Base-by-base conservation (phyloP, 306 rosid species). In the Cicer judaicum region DNA sequence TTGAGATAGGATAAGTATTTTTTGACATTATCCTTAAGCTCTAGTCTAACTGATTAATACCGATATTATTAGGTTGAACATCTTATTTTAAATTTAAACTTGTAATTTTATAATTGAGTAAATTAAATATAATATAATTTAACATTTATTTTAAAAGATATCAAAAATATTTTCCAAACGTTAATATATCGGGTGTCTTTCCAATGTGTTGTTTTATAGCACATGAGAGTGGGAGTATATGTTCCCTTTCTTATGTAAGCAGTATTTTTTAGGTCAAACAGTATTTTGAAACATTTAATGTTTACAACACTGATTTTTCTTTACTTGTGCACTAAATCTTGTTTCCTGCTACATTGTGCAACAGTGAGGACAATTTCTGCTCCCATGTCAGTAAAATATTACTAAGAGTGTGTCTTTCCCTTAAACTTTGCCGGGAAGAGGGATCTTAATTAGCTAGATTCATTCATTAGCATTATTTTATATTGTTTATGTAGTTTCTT, bases 371-470 rank as follows among this genome's bases (percentile, higher is more conserved):
- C 81, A 72, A 1, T 72, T 81, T 77, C 76, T 77, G 82, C 40
- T 16, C 36, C 36, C 1, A 14, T 12, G 29, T 76, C 44, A 81
- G 24, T 81, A 70, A 76, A 76, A 76, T 71, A 76, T 54, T 81
- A 14, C 7, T 1, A 29, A 29, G 14, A 29, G 3, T 36, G 34
- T 21, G 70, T 24, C 68, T 69, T 75, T 76, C 79, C 81, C 71
- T 64, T 76, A 55, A 79, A 76, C 76, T 40, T 76, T 68, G 71
- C 84, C 80, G 82, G 68, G 42, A 52, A 57, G 66, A 73, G 80
- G 85, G 79, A 82, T 73, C 80, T 38, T 43, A 65, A 43, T 18
- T 70, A 71, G 19, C 41, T 50, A 76, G 42, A 71, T 70, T 67
- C 56, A 38, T 21, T 67, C 64, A 46, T 21, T 21, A 70, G 21